A percentile compares a stretch with the other conserved stretches of the same genome.
phyloP scores from a whole-genome alignment of 192 early-diverging fungal species.

The Funneliformis mosseae region DNA sequence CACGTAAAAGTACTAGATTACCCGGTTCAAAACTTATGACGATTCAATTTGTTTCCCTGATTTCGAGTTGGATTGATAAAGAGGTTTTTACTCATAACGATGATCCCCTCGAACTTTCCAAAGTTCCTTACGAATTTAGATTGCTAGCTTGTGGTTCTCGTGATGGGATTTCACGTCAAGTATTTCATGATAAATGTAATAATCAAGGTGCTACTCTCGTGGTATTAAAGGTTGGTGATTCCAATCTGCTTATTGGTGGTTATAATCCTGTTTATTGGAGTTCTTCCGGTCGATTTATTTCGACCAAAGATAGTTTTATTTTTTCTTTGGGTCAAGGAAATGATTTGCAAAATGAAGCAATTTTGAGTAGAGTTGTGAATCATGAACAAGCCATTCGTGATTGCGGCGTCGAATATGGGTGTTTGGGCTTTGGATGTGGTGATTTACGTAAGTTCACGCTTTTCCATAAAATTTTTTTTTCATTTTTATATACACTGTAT shows the following conservation, averaged over 20 bases:
- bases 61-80: constrained; percentile 21
- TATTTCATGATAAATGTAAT: constrained; percentile 13
- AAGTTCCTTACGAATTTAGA: constrained; percentile 13
- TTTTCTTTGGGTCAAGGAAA: constrained; percentile 8
- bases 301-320: constrained; percentile 19
- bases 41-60: background rate
- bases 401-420: background rate
- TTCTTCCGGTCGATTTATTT: background rate
- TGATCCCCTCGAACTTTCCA: background rate
- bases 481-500: too few species aligned
- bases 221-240: background rate
- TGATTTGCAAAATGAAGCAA: background rate
- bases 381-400: constrained; percentile 8
- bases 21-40: constrained; percentile 1
- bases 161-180: background rate
- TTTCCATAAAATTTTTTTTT: too few species aligned
- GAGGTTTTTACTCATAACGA: background rate
- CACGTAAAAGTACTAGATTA: background rate
- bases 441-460: background rate
- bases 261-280: constrained; percentile 5
- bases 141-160: background rate
- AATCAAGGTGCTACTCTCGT: constrained; percentile 4
- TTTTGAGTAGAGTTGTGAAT: background rate
- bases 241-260: constrained; percentile 6
- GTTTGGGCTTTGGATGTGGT: constrained; percentile 12